phyloP scores from a whole-genome alignment of 2,329 filamentous ascomycete species.

The Aphanocladium album region DNA sequence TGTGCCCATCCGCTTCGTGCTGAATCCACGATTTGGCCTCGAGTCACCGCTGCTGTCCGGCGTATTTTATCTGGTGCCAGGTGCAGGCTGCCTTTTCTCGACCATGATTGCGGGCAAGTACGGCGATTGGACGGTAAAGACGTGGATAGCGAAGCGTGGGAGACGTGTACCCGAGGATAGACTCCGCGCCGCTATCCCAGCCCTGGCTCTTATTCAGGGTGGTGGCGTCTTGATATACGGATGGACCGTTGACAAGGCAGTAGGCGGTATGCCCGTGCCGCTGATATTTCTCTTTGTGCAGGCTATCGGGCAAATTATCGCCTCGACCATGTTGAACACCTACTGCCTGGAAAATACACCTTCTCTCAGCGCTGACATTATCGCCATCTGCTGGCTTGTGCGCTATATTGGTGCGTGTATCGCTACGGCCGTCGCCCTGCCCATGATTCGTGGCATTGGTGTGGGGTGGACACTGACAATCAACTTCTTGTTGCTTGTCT shows the following conservation, averaged over 20 bases:
- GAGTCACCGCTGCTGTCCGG: constrained; percentile 61
- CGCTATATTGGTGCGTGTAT: constrained; percentile 70
- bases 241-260: constrained; percentile 44
- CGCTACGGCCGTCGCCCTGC: constrained; percentile 66
- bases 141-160: constrained; percentile 57
- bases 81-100: constrained; percentile 62
- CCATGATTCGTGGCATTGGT: constrained; percentile 67
- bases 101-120: constrained; percentile 68
- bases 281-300: constrained; percentile 71
- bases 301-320: constrained; percentile 69
- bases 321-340: constrained; percentile 70
- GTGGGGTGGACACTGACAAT: constrained; percentile 80
- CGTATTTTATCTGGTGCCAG: constrained; percentile 70
- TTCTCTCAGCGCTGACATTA: constrained; percentile 62
- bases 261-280: constrained; percentile 54
- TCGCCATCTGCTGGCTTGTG: constrained; percentile 75
- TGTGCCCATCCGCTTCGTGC: constrained; percentile 65
- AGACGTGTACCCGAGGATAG: constrained; percentile 64
- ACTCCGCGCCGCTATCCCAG: constrained; percentile 53
- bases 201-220: constrained; percentile 54
- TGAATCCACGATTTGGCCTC: constrained; percentile 69
- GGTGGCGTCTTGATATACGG: constrained; percentile 60
- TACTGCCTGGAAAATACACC: constrained; percentile 81
- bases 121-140: constrained; percentile 61
- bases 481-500: constrained; percentile 32